phyloP scores from a whole-genome alignment of 2,329 filamentous ascomycete species.

The Cordyceps cicadae region DNA sequence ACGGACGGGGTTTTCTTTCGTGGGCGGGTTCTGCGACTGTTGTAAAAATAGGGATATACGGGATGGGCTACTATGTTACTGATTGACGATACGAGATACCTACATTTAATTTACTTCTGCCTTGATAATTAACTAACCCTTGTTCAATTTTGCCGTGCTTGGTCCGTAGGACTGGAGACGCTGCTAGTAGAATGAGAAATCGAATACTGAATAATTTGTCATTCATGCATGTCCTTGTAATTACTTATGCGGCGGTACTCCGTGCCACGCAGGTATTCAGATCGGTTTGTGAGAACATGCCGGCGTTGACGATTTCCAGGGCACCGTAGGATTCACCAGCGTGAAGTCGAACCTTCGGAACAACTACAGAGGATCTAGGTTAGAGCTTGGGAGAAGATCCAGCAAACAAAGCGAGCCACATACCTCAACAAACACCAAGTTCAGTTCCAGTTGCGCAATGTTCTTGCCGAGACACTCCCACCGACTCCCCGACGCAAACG shows the following conservation, averaged over 20 bases:
- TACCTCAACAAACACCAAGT: slow-evolving; percentile 27
- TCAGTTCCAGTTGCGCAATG: slow-evolving; percentile 23
- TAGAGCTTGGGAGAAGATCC: not conserved
- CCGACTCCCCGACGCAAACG: slow-evolving; percentile 23
- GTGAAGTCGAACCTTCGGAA: slow-evolving; percentile 15
- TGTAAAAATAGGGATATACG: not conserved
- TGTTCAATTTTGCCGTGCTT: no score
- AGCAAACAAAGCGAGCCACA: not conserved
- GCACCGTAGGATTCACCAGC: slow-evolving; percentile 14
- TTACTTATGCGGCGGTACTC: not conserved
- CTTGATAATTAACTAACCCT: no score
- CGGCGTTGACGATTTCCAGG: slow-evolving; percentile 14
- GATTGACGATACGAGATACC: no score
- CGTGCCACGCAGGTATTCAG: not conserved
- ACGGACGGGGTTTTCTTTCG: no score
- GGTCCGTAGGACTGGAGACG: no score
- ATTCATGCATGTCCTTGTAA: no score
- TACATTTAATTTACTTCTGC: no score
- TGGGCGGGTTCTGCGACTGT: not conserved
- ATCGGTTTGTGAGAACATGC: slow-evolving; percentile 13
- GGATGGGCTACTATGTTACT: no score
- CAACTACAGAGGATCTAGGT: slow-evolving; percentile 7
- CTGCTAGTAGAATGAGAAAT: no score
- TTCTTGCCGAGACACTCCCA: slow-evolving; percentile 24
- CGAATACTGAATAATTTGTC: no score